phyloP scores from a whole-genome alignment of 2,329 filamentous ascomycete genomes.

The Karstenula rhodostoma region DNA sequence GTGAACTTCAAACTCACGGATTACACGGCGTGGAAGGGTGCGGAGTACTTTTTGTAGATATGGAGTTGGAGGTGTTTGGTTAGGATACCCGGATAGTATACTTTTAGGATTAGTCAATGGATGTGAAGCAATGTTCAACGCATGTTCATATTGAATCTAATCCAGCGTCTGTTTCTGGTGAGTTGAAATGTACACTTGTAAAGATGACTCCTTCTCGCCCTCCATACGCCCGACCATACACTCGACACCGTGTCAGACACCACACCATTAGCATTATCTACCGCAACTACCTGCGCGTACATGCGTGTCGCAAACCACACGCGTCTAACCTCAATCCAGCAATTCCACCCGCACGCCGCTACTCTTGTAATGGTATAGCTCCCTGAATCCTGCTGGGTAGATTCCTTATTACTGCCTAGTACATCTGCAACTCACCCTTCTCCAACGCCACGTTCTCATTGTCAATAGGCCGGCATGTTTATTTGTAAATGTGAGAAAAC shows the following conservation, averaged over 20 bases:
- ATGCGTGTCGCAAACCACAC: not conserved
- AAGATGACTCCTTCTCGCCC: not conserved
- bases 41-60: conserved; percentile 14
- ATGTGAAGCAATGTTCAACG: not conserved
- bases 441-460: not conserved
- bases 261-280: not conserved
- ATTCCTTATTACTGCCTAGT: not conserved
- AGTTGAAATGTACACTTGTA: too few species aligned
- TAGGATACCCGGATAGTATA: conserved; percentile 17
- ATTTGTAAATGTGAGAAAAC: not conserved
- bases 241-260: not conserved
- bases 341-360: not conserved
- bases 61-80: conserved; percentile 2
- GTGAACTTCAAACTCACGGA: not conserved
- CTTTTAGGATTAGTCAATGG: conserved; percentile 2
- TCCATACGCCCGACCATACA: not conserved
- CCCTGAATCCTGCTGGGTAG: not conserved
- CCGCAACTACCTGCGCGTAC: not conserved
- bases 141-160: too few species aligned
- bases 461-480: not conserved
- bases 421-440: not conserved
- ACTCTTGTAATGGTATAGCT: not conserved
- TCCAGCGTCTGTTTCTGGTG: too few species aligned
- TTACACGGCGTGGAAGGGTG: conserved; percentile 1
- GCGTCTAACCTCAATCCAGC: not conserved